These are phyloP conservation scores for Cutaneotrichosporon daszewskae DNA, from an alignment of 1,284 basidiomycete species.

Conservation along the genomic window DNA sequence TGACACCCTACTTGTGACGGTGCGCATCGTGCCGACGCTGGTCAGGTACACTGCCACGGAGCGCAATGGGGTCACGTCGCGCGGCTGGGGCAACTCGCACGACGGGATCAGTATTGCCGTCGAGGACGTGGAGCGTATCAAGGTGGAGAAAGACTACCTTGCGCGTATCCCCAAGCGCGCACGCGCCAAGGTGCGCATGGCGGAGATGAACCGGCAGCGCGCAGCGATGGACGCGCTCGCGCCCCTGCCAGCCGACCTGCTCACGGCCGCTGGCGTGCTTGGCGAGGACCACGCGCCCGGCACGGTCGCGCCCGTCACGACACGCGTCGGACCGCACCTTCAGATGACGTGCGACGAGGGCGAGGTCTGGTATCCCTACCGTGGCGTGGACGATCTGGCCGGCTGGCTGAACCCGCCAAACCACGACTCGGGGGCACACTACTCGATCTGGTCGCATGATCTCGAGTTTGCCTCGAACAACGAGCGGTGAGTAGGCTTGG, in stretches of 20 bases:
- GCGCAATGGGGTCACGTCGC: conserved; percentile 50
- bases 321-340: no score
- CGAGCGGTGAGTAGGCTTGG: conserved; percentile 4
- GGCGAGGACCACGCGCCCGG: conserved; percentile 24
- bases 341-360: conserved; percentile 3
- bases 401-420: conserved; percentile 10
- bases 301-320: background rate
- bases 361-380: conserved; percentile 13
- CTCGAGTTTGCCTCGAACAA: conserved; percentile 7
- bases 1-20: conserved; percentile 48
- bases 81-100: conserved; percentile 56
- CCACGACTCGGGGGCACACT: conserved; percentile 1
- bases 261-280: conserved; percentile 7
- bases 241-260: conserved; percentile 2
- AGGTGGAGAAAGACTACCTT: conserved; percentile 36
- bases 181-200: conserved; percentile 22
- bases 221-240: conserved; percentile 2
- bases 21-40: conserved; percentile 52
- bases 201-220: conserved; percentile 9
- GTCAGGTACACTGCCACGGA: conserved; percentile 52
- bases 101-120: conserved; percentile 54
- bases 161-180: conserved; percentile 11
- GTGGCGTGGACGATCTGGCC: no score
- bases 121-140: conserved; percentile 49
- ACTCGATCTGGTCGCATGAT: conserved; percentile 14